Conservation (phyloP, 345 rosid genomes). For the Cardamine resedifolia region DNA sequence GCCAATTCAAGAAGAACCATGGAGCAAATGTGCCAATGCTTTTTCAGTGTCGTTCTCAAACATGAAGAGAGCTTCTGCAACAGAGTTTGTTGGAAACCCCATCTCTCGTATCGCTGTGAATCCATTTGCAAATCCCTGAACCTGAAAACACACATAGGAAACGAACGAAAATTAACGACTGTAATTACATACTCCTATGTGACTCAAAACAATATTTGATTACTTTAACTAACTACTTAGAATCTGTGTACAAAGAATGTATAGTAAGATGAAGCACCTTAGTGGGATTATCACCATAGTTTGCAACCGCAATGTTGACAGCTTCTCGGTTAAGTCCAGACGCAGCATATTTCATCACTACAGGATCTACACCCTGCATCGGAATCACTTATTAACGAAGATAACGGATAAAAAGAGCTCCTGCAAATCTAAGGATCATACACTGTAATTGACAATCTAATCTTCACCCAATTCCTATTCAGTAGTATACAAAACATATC, state of each 20-base stretch:
- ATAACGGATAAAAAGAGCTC: neutral
- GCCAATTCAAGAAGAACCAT: conserved; percentile 40
- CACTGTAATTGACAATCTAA: neutral
- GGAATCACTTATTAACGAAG: neutral
- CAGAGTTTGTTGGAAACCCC: conserved; percentile 73
- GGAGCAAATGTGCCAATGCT: conserved; percentile 70
- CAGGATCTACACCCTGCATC: conserved; percentile 67
- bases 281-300: conserved; percentile 81
- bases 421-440: neutral
- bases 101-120: conserved; percentile 61
- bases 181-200: neutral
- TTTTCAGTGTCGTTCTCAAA: conserved; percentile 70
- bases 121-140: conserved; percentile 64
- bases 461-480: too few relatives aligned
- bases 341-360: conserved; percentile 65
- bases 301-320: conserved; percentile 69
- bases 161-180: neutral
- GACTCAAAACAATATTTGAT: neutral
- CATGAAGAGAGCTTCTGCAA: conserved; percentile 66
- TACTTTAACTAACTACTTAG: neutral
- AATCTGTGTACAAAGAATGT: neutral
- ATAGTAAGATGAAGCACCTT: conserved; percentile 48
- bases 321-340: conserved; percentile 69
- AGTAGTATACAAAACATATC: too few relatives aligned
- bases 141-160: conserved; percentile 37